Percentiles rank a stretch among this genome's conserved stretches.
Conservation (phyloP, 2,329 filamentous ascomycete species). For the Bipolaris bicolor region DNA sequence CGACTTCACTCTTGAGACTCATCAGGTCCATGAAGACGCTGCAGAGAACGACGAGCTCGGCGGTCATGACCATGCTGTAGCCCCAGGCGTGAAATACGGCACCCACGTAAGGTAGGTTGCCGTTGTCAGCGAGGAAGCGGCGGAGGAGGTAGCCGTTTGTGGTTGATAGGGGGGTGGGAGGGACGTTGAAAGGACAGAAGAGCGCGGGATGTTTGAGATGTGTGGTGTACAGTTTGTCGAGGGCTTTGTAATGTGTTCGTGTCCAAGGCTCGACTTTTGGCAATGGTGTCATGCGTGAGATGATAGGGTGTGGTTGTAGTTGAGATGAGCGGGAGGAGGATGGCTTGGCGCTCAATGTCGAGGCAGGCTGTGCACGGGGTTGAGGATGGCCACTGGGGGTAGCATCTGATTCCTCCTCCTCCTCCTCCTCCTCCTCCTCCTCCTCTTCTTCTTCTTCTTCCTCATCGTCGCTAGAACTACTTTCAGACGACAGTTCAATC, state of each 20-base stretch:
- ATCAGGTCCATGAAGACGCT: constrained; percentile 45
- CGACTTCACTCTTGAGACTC: constrained; percentile 28
- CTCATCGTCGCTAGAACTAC: background rate
- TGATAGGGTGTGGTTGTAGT: constrained; percentile 35
- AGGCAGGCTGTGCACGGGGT: constrained; percentile 6
- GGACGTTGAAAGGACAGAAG: constrained; percentile 36
- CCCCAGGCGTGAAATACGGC: constrained; percentile 44
- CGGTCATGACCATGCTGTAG: constrained; percentile 42
- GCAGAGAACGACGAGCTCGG: constrained; percentile 41
- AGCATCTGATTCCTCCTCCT: constrained; percentile 4
- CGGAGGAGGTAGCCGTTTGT: constrained; percentile 41
- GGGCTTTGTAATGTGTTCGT: constrained; percentile 48
- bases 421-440: background rate
- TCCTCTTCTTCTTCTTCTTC: no score
- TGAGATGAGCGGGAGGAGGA: constrained; percentile 8
- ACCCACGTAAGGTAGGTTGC: constrained; percentile 34
- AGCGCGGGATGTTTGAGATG: constrained; percentile 41
- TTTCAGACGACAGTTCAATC: constrained; percentile 5
- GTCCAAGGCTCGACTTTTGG: constrained; percentile 50
- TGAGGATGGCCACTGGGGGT: constrained; percentile 11
- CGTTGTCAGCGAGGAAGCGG: constrained; percentile 27
- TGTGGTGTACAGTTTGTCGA: constrained; percentile 45
- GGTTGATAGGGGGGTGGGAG: constrained; percentile 26
- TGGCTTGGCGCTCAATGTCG: constrained; percentile 3
- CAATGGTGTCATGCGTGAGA: constrained; percentile 33